Percentiles rank a stretch among this genome's conserved stretches.
These are phyloP conservation scores for Sphaerobolus stellatus DNA, from an alignment of 1,284 basidiomycete species.

Conservation along the genomic window DNA sequence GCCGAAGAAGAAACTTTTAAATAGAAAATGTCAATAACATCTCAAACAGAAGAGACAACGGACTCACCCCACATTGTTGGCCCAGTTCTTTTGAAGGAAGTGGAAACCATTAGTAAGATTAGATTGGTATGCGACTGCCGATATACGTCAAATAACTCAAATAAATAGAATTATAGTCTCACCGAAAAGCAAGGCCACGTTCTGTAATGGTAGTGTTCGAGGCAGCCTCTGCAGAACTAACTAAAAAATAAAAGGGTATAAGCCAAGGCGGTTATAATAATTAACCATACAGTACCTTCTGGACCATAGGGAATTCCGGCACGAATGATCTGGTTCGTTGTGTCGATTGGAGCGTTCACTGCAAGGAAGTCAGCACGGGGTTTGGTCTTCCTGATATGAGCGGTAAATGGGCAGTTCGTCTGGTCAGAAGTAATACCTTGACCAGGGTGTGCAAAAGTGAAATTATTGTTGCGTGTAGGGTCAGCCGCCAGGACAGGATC, in stretches of 20 bases:
- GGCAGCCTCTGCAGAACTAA: slow-evolving; percentile 37
- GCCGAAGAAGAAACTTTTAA: neutral
- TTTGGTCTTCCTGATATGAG: slow-evolving; percentile 55
- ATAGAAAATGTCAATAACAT: slow-evolving; percentile 23
- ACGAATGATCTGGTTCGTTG: slow-evolving; percentile 40
- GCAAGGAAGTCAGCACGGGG: slow-evolving; percentile 47
- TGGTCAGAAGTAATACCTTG: slow-evolving; percentile 25
- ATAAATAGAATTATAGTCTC: neutral
- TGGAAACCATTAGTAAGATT: slow-evolving; percentile 46
- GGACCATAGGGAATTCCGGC: slow-evolving; percentile 50
- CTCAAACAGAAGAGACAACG: slow-evolving; percentile 23
- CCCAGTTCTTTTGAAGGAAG: slow-evolving; percentile 46
- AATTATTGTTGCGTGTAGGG: slow-evolving; percentile 44
- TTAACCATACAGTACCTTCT: slow-evolving; percentile 26
- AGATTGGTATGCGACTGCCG: slow-evolving; percentile 45
- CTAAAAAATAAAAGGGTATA: slow-evolving; percentile 8
- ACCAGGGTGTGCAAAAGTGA: slow-evolving; percentile 33
- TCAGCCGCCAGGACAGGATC: slow-evolving; percentile 41
- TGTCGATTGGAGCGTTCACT: slow-evolving; percentile 15
- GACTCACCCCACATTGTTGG: slow-evolving; percentile 23
- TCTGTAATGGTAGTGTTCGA: slow-evolving; percentile 36
- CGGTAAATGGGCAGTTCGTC: slow-evolving; percentile 53
- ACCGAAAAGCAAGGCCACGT: slow-evolving; percentile 47
- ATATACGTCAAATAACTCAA: slow-evolving; percentile 8
- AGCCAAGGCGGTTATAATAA: neutral